Conservation (phyloP, 176 grass and related monocot genomes). For the Juncus effusus region DNA sequence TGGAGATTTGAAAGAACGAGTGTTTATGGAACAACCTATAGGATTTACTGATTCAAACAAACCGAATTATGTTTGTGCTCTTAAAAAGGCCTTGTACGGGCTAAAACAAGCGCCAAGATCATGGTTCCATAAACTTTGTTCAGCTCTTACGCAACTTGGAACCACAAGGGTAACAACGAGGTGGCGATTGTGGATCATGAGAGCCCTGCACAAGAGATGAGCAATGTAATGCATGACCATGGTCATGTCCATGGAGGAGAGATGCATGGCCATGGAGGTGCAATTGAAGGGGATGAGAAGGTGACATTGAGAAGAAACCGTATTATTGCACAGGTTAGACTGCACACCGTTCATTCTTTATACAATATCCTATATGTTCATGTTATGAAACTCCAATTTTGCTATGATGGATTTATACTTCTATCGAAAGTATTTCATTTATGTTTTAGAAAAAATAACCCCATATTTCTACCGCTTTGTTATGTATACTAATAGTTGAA, state of each 20-base stretch:
- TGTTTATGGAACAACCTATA: neutral
- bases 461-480: too few relatives aligned
- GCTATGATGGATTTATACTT: too few relatives aligned
- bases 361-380: too few relatives aligned
- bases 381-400: too few relatives aligned
- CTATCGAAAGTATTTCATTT: too few relatives aligned
- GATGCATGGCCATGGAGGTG: slow-evolving; percentile 26
- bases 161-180: slow-evolving; percentile 8
- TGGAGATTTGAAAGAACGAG: neutral
- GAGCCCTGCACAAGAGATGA: slow-evolving; percentile 47
- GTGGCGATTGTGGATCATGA: slow-evolving; percentile 22
- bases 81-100: too few relatives aligned
- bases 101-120: too few relatives aligned
- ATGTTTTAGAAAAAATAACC: too few relatives aligned
- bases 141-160: slow-evolving; percentile 47
- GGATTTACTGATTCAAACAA: too few relatives aligned
- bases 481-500: too few relatives aligned
- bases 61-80: too few relatives aligned
- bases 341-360: neutral
- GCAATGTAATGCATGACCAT: slow-evolving; percentile 53
- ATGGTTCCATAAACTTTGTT: too few relatives aligned
- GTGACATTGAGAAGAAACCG: slow-evolving; percentile 42
- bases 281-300: slow-evolving; percentile 39
- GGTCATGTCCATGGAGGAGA: slow-evolving; percentile 35
- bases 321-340: slow-evolving; percentile 63